Base-by-base conservation (phyloP, 768 basidiomycete species). In the Lactarius tabidus region DNA sequence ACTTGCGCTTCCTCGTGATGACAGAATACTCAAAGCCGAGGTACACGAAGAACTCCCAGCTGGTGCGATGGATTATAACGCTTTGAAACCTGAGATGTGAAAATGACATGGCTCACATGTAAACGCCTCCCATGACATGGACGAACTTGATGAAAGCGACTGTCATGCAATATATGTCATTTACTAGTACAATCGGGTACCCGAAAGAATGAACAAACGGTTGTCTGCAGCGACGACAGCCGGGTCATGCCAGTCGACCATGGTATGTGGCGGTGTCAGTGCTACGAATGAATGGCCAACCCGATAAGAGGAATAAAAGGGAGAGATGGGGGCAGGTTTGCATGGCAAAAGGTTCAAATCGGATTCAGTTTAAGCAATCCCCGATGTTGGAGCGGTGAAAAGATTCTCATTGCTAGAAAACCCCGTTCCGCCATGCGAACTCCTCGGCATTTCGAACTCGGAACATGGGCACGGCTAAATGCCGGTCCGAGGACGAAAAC, bases 41-140 rank as follows among this genome's bases (percentile, higher is more conserved):
- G 31, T 52, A 60, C 29, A n/a, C 39, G 23, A 65, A 1, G 45
- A 67, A 57, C 31, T 67, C 66, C 66, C 66, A 67, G 43, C 66
- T 65, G 14, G 35, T 35, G 39, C 14, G 2, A 17, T 51, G 23
- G 43, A 20, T 38, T 35, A 45, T 10, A 6, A 20, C 6, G 1
- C 9, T 15, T 26, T 39, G 1, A n/a, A 20, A 33, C 8, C 6
- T 12, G 12, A 45, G 6, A 56, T 14, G 35, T 15, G 23, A 60
- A 38, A 20, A 29, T 8, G 18, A 51, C 23, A 28, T 39, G 41
- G 6, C 59, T 54, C n/a, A 66, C 67, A 68, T 58, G 51, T 68
- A 62, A 35, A 68, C 15, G 17, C 67, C 65, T 20, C 55, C 66
- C 14, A 62, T 20, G 23, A 67, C 60, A 48, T 66, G 60, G 3